Evolutionary conservation across 2,329 filamentous ascomycete species (phyloP), one percentile per base, ranked within the genome.

Genomic region (Metarhizium anisopliae): DNA sequence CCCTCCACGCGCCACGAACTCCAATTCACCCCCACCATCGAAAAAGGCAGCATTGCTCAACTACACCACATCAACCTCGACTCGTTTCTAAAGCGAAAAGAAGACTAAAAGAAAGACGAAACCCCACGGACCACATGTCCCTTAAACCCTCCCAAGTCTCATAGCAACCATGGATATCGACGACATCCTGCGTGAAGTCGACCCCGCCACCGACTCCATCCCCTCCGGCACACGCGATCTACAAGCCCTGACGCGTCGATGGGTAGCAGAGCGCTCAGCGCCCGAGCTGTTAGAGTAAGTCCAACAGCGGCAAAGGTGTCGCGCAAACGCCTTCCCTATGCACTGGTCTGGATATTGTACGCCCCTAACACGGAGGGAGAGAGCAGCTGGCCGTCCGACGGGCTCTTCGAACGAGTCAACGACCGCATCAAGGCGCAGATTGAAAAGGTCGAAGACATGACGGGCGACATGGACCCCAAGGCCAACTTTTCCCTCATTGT

Each of bases 401-500:
- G 82, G 18, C 77, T 97, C 56, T 89, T 99, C 68, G 88, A 94
- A 61, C 84, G 93, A 60, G 82, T 94, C 64, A 87, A 91, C 72
- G 81, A 83, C 58, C 81, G 85, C 58, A 83, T 90, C 60, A 83
- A 84, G 62, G 72, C 74, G 50, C 86, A 89, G 75, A 88, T 89
- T 65, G 81, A 85, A 70, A 80, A 78, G 62, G 83, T 90, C 60
- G 86, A 89, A 73, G 82, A 86, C 57, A 82, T 92, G 79, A 93
- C 88, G 13, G 88, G 87, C 59, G 85, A 89, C 66, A 87, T 92
- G 83, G 91, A 95, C 66, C 88, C 92, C 50, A 91, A 89, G 70
- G 86, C 89, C 60, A 97, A 96, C 69, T 96, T 99, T 70, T 84
- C 85, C 59, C 85, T 97, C 66, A 96, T 96, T 51, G 87, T 99